A percentile compares a stretch with the other conserved stretches of the same genome.
Conservation (phyloP, 2,329 filamentous ascomycete genomes). For the Clarireedia monteithiana region DNA sequence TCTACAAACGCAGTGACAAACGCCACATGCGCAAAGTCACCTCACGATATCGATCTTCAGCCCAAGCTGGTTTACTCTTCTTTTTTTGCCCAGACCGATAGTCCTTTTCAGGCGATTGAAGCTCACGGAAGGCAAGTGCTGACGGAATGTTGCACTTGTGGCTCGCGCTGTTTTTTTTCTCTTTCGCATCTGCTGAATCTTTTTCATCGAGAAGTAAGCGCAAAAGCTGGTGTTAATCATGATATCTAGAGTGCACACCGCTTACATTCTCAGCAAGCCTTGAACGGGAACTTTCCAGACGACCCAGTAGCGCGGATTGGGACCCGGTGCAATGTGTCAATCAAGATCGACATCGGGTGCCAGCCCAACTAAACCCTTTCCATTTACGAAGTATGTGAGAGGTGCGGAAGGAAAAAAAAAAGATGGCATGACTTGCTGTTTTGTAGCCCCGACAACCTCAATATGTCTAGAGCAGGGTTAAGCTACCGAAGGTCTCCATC, state of each 20-base stretch:
- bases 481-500: background rate
- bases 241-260: background rate
- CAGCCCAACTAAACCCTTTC: slow-evolving; percentile 10
- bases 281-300: slow-evolving; percentile 3
- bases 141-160: background rate
- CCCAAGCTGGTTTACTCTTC: background rate
- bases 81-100: background rate
- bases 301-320: slow-evolving; percentile 16
- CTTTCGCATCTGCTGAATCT: background rate
- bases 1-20: background rate
- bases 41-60: too few relatives aligned
- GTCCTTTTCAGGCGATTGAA: background rate
- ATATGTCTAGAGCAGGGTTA: background rate
- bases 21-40: slow-evolving; percentile 1
- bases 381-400: slow-evolving; percentile 18
- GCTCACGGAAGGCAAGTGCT: background rate
- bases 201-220: background rate
- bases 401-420: background rate
- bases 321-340: slow-evolving; percentile 17
- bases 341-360: slow-evolving; percentile 16
- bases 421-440: slow-evolving; percentile 5
- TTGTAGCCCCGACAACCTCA: slow-evolving; percentile 1
- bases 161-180: background rate
- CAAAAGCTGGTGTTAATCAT: background rate
- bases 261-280: slow-evolving; percentile 1